Percentiles rank a stretch among this genome's conserved stretches.
phyloP scores from a whole-genome alignment of 768 basidiomycete species.

The Suillus occidentalis region DNA sequence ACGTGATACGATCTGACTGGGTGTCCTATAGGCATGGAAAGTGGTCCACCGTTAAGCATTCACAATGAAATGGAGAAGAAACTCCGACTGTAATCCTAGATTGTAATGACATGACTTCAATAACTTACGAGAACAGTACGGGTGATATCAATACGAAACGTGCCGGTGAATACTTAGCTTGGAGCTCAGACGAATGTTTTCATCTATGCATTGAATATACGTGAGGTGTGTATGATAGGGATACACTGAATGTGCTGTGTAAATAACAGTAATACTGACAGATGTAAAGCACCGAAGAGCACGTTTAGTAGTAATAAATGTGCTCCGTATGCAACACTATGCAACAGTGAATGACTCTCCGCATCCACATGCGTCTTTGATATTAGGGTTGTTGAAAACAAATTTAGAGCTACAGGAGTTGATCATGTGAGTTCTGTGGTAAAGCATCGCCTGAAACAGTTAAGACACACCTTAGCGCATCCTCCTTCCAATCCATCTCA shows the following conservation, averaged over 20 bases:
- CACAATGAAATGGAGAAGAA: constrained; percentile 72
- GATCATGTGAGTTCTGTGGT: constrained; percentile 8
- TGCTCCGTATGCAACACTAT: constrained; percentile 17
- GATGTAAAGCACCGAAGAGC: constrained; percentile 5
- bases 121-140: background rate
- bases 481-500: constrained; percentile 99
- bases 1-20: constrained; percentile 9
- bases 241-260: constrained; percentile 24
- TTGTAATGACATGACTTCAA: background rate
- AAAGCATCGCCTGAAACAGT: background rate
- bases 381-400: constrained; percentile 87
- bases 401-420: constrained; percentile 63
- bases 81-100: constrained; percentile 39
- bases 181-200: background rate
- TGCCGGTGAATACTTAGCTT: background rate
- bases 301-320: constrained; percentile 8
- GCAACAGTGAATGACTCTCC: constrained; percentile 85
- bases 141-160: background rate
- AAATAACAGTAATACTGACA: constrained; percentile 3
- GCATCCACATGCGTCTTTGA: constrained; percentile 93
- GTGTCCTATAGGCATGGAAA: constrained; percentile 48
- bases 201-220: constrained; percentile 15
- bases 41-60: constrained; percentile 49
- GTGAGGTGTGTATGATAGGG: constrained; percentile 22
- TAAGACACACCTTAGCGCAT: constrained; percentile 71